phyloP scores from a whole-genome alignment of 2,329 filamentous ascomycete species.

The Cadophora sp. region DNA sequence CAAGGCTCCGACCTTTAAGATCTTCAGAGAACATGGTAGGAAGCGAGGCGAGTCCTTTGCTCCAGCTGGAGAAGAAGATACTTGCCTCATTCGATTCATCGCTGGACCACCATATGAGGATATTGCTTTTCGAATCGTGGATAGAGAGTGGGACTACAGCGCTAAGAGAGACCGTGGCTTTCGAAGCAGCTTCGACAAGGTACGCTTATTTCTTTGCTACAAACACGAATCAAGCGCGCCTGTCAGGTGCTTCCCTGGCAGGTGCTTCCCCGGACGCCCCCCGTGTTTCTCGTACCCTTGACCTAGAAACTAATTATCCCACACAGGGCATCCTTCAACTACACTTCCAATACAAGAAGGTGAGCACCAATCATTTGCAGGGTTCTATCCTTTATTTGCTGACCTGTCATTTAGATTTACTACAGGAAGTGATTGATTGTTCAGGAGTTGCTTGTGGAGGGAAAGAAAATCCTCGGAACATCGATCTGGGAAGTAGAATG shows the following conservation, averaged over 20 bases:
- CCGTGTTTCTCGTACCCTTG: slow-evolving; percentile 22
- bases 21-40: slow-evolving; percentile 90
- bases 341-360: slow-evolving; percentile 99
- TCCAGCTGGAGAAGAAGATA: slow-evolving; percentile 94
- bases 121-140: slow-evolving; percentile 95
- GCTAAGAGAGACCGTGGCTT: slow-evolving; percentile 95
- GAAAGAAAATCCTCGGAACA: slow-evolving; percentile 16
- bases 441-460: slow-evolving; percentile 20
- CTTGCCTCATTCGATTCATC: slow-evolving; percentile 94
- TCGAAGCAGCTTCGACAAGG: slow-evolving; percentile 96
- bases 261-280: slow-evolving; percentile 9
- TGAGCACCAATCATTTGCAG: slow-evolving; percentile 48
- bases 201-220: slow-evolving; percentile 53
- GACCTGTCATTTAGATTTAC: slow-evolving; percentile 53
- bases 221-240: slow-evolving; percentile 22
- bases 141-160: slow-evolving; percentile 99
- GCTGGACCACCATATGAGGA: slow-evolving; percentile 96
- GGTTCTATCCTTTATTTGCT: slow-evolving; percentile 30
- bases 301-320: slow-evolving; percentile 44
- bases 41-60: slow-evolving; percentile 91
- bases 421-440: slow-evolving; percentile 57
- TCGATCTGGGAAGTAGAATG: slow-evolving; percentile 34
- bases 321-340: slow-evolving; percentile 88
- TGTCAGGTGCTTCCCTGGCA: slow-evolving; percentile 19
- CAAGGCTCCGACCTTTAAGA: slow-evolving; percentile 94